phyloP scores from a whole-genome alignment of 1,139 yeast species.

The Wickerhamiella infanticola region DNA sequence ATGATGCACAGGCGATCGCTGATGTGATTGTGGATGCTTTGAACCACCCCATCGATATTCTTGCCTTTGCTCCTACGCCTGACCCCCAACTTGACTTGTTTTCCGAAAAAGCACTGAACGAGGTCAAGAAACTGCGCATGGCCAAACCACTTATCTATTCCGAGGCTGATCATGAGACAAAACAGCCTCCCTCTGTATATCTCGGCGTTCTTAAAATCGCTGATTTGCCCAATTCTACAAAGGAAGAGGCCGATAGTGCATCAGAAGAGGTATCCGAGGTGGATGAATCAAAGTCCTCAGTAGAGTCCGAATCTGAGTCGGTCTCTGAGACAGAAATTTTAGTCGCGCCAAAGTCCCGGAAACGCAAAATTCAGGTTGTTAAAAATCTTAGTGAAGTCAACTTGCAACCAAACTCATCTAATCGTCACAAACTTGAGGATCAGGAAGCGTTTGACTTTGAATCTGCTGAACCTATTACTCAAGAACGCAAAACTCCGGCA shows the following conservation, averaged over 20 bases:
- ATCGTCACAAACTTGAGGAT: conserved; percentile 1
- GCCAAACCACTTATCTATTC: neutral
- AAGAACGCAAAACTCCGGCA: neutral
- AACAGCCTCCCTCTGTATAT: neutral
- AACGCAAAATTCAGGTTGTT: conserved; percentile 12
- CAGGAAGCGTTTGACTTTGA: conserved; percentile 14
- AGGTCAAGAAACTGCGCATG: neutral
- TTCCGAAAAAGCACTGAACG: neutral
- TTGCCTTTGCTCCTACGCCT: neutral
- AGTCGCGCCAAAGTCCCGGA: conserved; percentile 1
- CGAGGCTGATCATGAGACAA: neutral
- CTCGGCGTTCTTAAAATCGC: conserved; percentile 1
- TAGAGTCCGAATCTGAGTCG: neutral
- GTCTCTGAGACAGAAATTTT: neutral
- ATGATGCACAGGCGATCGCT: conserved; percentile 42
- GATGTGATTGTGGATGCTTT: conserved; percentile 29
- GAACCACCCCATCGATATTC: neutral
- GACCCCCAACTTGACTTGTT: conserved; percentile 7
- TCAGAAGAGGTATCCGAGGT: neutral
- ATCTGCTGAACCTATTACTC: conserved; percentile 1
- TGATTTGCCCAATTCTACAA: neutral
- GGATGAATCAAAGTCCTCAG: neutral
- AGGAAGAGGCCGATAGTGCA: neutral
- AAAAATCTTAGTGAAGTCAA: conserved; percentile 4
- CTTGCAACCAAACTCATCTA: neutral